Base-by-base conservation (phyloP, 176 grass and related monocot species). In the Metroxylon sagu region DNA sequence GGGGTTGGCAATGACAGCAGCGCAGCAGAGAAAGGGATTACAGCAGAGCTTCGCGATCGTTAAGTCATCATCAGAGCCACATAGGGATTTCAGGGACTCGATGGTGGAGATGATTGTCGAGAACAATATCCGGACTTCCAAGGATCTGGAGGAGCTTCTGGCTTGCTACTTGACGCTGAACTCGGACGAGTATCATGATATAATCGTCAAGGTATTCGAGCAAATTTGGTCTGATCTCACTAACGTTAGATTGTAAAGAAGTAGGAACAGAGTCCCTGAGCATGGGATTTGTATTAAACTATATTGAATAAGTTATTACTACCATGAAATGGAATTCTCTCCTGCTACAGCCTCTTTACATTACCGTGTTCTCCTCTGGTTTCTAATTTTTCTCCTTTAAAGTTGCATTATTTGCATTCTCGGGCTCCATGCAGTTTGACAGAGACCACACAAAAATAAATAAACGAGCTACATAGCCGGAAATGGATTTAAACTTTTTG, bases 131-230 rank as follows among this genome's bases (percentile, higher is more conserved):
- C 0, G 66, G 0, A 49, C 52, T 19, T 18, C 71, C 1, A 64
- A 54, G 25, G 78, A 81, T 39, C 59, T 75, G 48, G 71, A 81
- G 58, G 78, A 81, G 19, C 62, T 81, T 6, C 27, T 81, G 7
- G 78, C 78, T 15, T 81, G 78, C 62, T 81, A 81, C 68, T 26
- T 81, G 29, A 52, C 78, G 8, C 21, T 81, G 10, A 81, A 81
- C 59, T 69, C 78, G 2, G 17, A 67, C 0, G 78, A 81, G 78
- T 75, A 75, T 50, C 78, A 81, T 43, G 65, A 48, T 23, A 59
- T 75, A 5, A 81, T 81, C 62, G 53, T 81, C 12, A 71, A 75
- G 59, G 78, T 81, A 50, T 81, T 81, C 52, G 65, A 75, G 71
- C 78, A 75, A 23, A 75, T 81, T 64, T 81, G 78, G 71, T 70